A percentile compares a stretch with the other conserved stretches of the same genome.
Evolutionary conservation across 495 filamentous ascomycete species (phyloP).

Genomic region (Neurospora sp.): DNA sequence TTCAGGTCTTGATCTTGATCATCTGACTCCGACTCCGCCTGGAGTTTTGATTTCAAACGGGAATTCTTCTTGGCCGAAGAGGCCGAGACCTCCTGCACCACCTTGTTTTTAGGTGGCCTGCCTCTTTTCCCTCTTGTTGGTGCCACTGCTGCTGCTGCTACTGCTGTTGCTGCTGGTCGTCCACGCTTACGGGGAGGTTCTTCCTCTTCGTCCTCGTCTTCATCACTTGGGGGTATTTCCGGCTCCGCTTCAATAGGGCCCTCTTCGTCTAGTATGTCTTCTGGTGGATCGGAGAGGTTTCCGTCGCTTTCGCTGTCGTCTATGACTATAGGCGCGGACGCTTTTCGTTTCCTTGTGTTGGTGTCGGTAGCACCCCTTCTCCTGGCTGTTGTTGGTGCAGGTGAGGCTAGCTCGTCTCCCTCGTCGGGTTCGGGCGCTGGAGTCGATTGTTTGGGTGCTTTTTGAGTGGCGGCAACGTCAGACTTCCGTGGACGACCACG

Average conservation of each 20-base stretch:
- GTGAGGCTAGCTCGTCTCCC: background rate
- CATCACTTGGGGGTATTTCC: background rate
- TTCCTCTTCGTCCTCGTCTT: background rate
- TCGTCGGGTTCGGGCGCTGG: background rate
- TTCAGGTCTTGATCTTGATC: background rate
- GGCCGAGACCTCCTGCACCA: background rate
- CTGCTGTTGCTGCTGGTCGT: background rate
- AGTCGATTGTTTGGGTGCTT: background rate
- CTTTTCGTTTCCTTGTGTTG: background rate
- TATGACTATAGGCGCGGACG: background rate
- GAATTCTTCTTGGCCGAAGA: background rate
- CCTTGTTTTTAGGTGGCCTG: background rate
- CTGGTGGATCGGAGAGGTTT: background rate
- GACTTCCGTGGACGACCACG: conserved; percentile 13
- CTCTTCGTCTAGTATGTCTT: background rate
- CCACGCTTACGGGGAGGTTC: background rate
- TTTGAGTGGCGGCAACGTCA: background rate
- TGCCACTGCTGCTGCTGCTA: background rate
- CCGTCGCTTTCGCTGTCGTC: background rate
- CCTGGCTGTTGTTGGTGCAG: background rate
- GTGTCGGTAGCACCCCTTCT: background rate
- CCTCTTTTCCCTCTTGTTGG: background rate
- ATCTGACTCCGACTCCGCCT: background rate
- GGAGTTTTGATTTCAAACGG: background rate
- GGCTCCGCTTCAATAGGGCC: background rate